phyloP scores from a whole-genome alignment of 352 stramenopile species.

The Halophytophthora polymorphica region DNA sequence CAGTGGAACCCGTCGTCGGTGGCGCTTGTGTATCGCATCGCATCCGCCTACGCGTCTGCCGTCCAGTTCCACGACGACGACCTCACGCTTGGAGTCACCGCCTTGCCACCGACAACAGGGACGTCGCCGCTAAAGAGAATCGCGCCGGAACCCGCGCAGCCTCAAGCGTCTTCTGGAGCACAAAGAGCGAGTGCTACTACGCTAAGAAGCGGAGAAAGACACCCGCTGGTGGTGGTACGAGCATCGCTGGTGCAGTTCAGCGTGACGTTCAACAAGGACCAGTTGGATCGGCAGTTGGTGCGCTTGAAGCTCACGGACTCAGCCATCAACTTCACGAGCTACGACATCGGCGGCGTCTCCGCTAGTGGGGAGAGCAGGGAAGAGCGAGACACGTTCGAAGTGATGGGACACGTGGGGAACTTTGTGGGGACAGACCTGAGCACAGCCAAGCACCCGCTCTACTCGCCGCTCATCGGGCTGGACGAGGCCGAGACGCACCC shows the following conservation, averaged over 20 bases:
- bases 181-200: slow-evolving; percentile 3
- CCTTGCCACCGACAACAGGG: slow-evolving; percentile 4
- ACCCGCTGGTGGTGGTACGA: slow-evolving; percentile 32
- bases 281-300: slow-evolving; percentile 62
- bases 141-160: not conserved
- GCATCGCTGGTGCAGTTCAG: slow-evolving; percentile 73
- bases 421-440: slow-evolving; percentile 75
- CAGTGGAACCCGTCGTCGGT: slow-evolving; percentile 87
- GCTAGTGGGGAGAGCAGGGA: slow-evolving; percentile 3
- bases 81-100: slow-evolving; percentile 11
- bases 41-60: slow-evolving; percentile 50
- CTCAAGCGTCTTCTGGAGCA: not conserved
- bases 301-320: slow-evolving; percentile 57
- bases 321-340: slow-evolving; percentile 39
- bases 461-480: slow-evolving; percentile 63
- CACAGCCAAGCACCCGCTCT: slow-evolving; percentile 61
- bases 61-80: slow-evolving; percentile 38
- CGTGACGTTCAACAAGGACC: slow-evolving; percentile 84
- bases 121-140: not conserved
- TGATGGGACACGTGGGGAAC: slow-evolving; percentile 58
- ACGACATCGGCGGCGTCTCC: slow-evolving; percentile 10
- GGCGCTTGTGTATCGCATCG: slow-evolving; percentile 66
- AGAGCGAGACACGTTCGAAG: slow-evolving; percentile 21
- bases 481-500: slow-evolving; percentile 31
- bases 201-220: slow-evolving; percentile 10